Conservation (phyloP, 192 early-diverging fungal genomes). For the Entomortierella beljakovae region DNA sequence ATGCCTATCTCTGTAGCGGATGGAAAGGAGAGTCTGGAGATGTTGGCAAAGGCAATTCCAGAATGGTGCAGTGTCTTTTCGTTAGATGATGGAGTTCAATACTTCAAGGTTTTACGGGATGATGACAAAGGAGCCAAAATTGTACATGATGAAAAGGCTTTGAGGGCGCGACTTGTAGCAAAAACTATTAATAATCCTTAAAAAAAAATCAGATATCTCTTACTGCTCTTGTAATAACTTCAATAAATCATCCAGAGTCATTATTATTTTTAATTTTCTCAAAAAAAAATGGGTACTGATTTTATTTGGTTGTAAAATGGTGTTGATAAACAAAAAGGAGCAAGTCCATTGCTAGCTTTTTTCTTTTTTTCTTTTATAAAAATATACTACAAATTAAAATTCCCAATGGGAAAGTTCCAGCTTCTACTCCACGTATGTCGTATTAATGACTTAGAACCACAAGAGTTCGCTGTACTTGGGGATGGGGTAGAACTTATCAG, state of each 20-base stretch:
- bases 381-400: constrained; percentile 11
- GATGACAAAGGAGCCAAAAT: constrained; percentile 21
- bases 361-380: constrained; percentile 7
- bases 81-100: constrained; percentile 12
- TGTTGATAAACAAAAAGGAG: constrained; percentile 14
- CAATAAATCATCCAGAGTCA: too few species aligned
- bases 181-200: neutral
- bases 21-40: constrained; percentile 35
- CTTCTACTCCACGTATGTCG: neutral
- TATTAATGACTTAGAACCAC: constrained; percentile 53
- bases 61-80: constrained; percentile 44
- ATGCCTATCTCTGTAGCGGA: constrained; percentile 39
- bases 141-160: constrained; percentile 18
- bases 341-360: neutral
- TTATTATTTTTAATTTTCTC: too few species aligned
- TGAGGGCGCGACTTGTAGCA: constrained; percentile 19
- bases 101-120: constrained; percentile 35
- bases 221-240: neutral
- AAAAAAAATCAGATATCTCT: neutral
- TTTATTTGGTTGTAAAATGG: neutral
- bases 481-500: constrained; percentile 96
- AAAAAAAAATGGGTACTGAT: neutral
- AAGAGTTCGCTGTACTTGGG: constrained; percentile 98
- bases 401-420: neutral
- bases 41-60: constrained; percentile 29